phyloP scores from a whole-genome alignment of 805 yeast genomes.

The Starmerella vaccinii region DNA sequence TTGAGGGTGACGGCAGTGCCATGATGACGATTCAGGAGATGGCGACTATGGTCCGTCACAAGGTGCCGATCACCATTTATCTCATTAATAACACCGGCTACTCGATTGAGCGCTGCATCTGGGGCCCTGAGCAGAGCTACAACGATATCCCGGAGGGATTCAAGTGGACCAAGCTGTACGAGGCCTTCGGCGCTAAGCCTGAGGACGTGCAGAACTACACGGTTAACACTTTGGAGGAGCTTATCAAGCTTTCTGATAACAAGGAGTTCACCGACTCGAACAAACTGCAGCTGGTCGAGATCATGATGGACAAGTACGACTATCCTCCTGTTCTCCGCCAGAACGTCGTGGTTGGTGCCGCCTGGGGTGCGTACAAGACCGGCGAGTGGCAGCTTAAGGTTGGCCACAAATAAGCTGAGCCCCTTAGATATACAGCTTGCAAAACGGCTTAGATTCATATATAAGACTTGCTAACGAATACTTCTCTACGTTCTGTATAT shows the following conservation, averaged over 20 bases:
- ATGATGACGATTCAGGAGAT: constrained; percentile 89
- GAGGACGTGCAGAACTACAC: constrained; percentile 28
- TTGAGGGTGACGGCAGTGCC: constrained; percentile 91
- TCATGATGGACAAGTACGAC: constrained; percentile 48
- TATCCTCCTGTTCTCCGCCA: constrained; percentile 49
- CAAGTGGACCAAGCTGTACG: constrained; percentile 66
- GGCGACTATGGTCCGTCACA: constrained; percentile 50
- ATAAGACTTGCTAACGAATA: neutral
- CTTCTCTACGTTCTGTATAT: neutral
- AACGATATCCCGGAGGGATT: constrained; percentile 75
- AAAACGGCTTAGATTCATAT: neutral
- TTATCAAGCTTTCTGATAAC: constrained; percentile 33
- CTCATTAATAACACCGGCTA: constrained; percentile 79
- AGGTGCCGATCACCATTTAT: constrained; percentile 57
- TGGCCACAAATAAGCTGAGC: constrained; percentile 11
- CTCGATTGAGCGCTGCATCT: constrained; percentile 77
- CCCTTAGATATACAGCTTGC: neutral
- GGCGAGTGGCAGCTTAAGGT: constrained; percentile 17
- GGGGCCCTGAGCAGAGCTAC: constrained; percentile 65
- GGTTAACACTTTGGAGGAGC: constrained; percentile 35
- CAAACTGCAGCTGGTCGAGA: constrained; percentile 46
- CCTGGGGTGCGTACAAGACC: constrained; percentile 19
- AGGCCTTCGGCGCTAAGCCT: constrained; percentile 39
- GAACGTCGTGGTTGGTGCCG: constrained; percentile 17
- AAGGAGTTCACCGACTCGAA: constrained; percentile 31